Evolutionary conservation across 352 stramenopile species (phyloP), one percentile per base, ranked within the genome.

Genomic region (Phytophthora cactorum): DNA sequence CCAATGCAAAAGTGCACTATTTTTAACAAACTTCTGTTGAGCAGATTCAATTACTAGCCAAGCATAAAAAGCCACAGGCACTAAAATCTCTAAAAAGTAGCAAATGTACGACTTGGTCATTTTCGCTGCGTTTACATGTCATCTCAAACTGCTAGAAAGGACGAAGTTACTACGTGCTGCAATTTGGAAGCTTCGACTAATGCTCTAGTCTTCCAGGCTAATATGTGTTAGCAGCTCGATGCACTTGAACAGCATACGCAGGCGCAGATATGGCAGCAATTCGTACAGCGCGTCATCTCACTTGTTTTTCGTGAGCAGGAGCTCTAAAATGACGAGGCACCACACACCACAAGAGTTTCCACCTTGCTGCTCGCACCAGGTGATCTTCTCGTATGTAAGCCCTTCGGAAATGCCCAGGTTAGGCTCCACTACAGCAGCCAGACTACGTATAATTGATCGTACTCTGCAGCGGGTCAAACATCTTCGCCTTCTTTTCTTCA

Each of bases 341-440:
- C 53, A 55, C 4, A 69, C 5, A 14, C 53, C 47, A 22, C 62
- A 69, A 1, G 36, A 68, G 14, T n/a, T 58, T 3, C 45, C 61
- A 5, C 59, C 46, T 17, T 68, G 32, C 36, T 69, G 62, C 2
- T 14, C 39, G 14, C 52, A 63, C 45, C 27, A 63, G 1, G 63
- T 49, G 1, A 51, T 17, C 22, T 34, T 54, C 15, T 49, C 15
- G 36, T 68, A 68, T 0, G 14, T 6, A 0, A 68, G 0, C 7
- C 4, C 2, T 4, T 9, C 34, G 10, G 34, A 39, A 39, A 39
- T 10, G 2, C 34, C 34, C 34, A 10, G 9, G 9, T 39, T 6
- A 9, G 34, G 34, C 2, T 39, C 34, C 34, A 39, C 34, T 14
- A 39, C 34, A 39, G 34, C 34, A 3, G 34, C 34, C 34, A 39